These are phyloP conservation scores for Fusarium incarnatum DNA, from an alignment of 2,329 filamentous ascomycete genomes.

Conservation along the genomic window DNA sequence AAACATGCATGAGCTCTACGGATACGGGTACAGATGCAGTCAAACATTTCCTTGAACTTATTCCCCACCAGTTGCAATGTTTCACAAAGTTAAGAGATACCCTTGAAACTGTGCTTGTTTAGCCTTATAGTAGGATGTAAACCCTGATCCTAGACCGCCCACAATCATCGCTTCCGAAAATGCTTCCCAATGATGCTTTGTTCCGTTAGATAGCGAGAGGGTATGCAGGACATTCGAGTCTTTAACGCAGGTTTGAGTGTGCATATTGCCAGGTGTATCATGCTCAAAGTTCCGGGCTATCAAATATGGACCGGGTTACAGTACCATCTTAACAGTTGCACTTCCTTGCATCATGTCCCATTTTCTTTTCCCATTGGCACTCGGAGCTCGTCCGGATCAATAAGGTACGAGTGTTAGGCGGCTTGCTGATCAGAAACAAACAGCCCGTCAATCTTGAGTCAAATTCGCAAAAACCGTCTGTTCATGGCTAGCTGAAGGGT, in stretches of 20 bases:
- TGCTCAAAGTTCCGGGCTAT: background rate
- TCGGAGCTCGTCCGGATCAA: background rate
- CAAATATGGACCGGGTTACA: background rate
- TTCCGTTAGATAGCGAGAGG: background rate
- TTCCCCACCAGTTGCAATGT: background rate
- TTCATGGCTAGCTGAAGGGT: background rate
- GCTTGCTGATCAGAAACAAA: background rate
- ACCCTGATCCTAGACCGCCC: background rate
- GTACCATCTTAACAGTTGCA: no score
- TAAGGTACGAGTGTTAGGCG: no score
- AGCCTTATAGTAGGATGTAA: background rate
- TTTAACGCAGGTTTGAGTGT: background rate
- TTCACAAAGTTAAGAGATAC: background rate
- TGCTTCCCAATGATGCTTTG: background rate
- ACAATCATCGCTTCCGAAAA: background rate
- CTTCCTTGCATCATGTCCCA: background rate
- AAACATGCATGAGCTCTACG: background rate
- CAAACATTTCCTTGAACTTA: background rate
- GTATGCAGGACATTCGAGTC: background rate
- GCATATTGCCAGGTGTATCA: background rate
- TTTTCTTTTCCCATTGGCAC: background rate
- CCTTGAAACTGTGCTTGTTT: background rate
- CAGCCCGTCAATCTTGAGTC: background rate
- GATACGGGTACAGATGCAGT: background rate
- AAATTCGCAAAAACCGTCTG: background rate